A percentile compares a stretch with the other conserved stretches of the same genome.
These are phyloP conservation scores for Pythium graminicola DNA, from an alignment of 352 stramenopile species.

Conservation along the genomic window DNA sequence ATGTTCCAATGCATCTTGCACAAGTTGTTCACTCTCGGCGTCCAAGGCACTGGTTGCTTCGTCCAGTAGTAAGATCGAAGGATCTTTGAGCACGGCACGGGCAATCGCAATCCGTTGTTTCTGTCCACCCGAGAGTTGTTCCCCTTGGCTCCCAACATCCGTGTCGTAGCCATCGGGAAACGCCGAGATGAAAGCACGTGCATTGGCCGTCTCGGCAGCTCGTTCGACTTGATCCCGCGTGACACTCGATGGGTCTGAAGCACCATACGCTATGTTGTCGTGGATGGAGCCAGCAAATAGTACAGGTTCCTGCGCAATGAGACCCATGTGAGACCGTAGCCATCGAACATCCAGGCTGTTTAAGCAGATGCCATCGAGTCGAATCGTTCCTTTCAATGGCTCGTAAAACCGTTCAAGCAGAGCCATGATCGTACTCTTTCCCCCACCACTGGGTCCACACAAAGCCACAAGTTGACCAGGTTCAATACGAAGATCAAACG, in stretches of 20 bases:
- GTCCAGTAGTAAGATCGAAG: slow-evolving; percentile 84
- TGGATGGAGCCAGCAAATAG: slow-evolving; percentile 54
- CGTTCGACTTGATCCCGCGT: slow-evolving; percentile 61
- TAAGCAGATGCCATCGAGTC: slow-evolving; percentile 67
- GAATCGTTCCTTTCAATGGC: slow-evolving; percentile 38
- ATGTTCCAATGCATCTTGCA: slow-evolving; percentile 75
- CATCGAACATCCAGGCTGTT: slow-evolving; percentile 48
- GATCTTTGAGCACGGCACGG: slow-evolving; percentile 83
- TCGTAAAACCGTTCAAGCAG: slow-evolving; percentile 71
- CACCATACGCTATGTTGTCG: slow-evolving; percentile 61
- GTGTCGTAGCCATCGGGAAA: slow-evolving; percentile 93
- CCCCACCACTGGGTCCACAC: slow-evolving; percentile 22
- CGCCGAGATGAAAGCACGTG: slow-evolving; percentile 86
- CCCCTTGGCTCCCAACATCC: slow-evolving; percentile 84
- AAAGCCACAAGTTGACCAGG: slow-evolving; percentile 56
- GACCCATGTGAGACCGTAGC: slow-evolving; percentile 51
- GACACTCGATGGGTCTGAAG: slow-evolving; percentile 15
- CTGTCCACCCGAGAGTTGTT: slow-evolving; percentile 69
- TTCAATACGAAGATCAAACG: slow-evolving; percentile 74
- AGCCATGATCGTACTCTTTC: slow-evolving; percentile 22
- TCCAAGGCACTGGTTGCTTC: slow-evolving; percentile 88
- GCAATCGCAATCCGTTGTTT: slow-evolving; percentile 89
- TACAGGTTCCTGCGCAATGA: slow-evolving; percentile 47
- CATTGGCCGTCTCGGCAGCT: slow-evolving; percentile 87
- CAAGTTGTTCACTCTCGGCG: slow-evolving; percentile 73